Conservation (phyloP, 805 yeast genomes). For the Suhomyces sp. region DNA sequence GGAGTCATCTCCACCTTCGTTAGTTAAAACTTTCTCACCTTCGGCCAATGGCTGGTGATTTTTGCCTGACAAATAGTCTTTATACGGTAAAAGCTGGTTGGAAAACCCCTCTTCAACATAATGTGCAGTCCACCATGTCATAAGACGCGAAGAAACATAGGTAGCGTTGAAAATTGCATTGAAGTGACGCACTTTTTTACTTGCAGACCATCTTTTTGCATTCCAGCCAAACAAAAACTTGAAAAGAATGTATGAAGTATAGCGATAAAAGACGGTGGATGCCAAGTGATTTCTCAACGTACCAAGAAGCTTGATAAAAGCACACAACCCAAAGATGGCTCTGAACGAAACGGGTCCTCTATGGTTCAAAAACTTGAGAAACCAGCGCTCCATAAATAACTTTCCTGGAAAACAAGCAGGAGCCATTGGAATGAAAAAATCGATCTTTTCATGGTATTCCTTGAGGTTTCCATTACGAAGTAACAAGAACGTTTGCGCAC, state of each 20-base stretch:
- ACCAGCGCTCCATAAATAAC: constrained; percentile 57
- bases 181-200: constrained; percentile 58
- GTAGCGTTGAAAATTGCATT: constrained; percentile 87
- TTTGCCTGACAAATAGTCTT: constrained; percentile 28
- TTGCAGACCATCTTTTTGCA: constrained; percentile 65
- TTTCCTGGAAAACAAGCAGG: constrained; percentile 92
- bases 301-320: constrained; percentile 78
- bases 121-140: constrained; percentile 85
- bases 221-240: constrained; percentile 86
- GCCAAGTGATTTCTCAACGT: constrained; percentile 45
- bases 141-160: constrained; percentile 70
- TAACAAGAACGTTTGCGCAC: constrained; percentile 77
- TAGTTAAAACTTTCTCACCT: background rate
- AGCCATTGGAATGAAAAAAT: constrained; percentile 71
- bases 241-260: constrained; percentile 75
- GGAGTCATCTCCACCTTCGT: constrained; percentile 32
- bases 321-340: constrained; percentile 67
- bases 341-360: constrained; percentile 45
- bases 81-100: constrained; percentile 33
- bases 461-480: constrained; percentile 43
- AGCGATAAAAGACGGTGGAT: constrained; percentile 50
- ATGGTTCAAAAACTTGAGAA: constrained; percentile 60
- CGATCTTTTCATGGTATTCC: constrained; percentile 51
- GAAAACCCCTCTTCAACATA: constrained; percentile 39
- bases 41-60: constrained; percentile 15